These are phyloP conservation scores for Kernera saxatilis DNA, from an alignment of 345 rosid species.

Conservation along the genomic window DNA sequence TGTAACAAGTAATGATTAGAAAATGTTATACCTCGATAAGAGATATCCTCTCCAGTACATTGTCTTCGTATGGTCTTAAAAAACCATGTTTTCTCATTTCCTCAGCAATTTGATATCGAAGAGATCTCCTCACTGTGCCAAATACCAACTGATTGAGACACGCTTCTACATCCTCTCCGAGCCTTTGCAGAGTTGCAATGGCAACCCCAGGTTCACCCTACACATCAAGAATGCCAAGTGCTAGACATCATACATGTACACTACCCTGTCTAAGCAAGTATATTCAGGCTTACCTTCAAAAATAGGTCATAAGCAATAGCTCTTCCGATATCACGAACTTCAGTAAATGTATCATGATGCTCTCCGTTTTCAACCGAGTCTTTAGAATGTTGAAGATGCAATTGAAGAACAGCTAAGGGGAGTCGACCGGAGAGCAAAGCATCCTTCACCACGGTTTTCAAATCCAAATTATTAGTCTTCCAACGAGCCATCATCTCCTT, in stretches of 20 bases:
- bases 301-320: slow-evolving; percentile 93
- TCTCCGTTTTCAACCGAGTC: slow-evolving; percentile 47
- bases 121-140: slow-evolving; percentile 82
- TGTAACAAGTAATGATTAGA: slow-evolving; percentile 13
- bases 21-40: slow-evolving; percentile 71
- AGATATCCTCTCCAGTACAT: slow-evolving; percentile 67
- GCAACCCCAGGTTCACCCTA: slow-evolving; percentile 94
- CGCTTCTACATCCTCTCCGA: slow-evolving; percentile 82
- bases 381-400: slow-evolving; percentile 84
- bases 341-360: slow-evolving; percentile 72
- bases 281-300: slow-evolving; percentile 62
- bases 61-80: slow-evolving; percentile 69
- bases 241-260: slow-evolving; percentile 20
- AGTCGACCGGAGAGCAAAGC: slow-evolving; percentile 92
- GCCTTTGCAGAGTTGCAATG: slow-evolving; percentile 79
- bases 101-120: slow-evolving; percentile 68
- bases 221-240: slow-evolving; percentile 37
- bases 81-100: slow-evolving; percentile 73
- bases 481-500: slow-evolving; percentile 97
- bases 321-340: slow-evolving; percentile 88
- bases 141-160: slow-evolving; percentile 86
- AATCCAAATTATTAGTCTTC: slow-evolving; percentile 76
- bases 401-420: slow-evolving; percentile 93
- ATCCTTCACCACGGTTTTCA: slow-evolving; percentile 86
- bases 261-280: slow-evolving; percentile 17